Evolutionary conservation across 345 rosid species (phyloP).

Genomic region (Capsella bursapastoris): DNA sequence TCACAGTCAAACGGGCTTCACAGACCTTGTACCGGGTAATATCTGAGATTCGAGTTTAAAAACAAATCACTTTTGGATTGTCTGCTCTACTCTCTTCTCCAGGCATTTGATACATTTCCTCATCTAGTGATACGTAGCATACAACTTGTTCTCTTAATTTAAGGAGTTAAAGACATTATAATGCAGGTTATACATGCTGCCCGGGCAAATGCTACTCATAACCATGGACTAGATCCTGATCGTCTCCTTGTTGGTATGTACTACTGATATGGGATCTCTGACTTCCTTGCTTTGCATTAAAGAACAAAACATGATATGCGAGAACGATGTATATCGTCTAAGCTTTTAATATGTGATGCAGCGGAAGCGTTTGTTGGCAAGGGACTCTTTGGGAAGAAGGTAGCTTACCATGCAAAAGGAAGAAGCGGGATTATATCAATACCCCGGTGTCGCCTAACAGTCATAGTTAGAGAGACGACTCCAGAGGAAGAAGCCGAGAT

Average conservation of each 20-base stretch:
- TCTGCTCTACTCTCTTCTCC: background rate
- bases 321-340: background rate
- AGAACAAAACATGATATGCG: background rate
- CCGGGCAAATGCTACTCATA: constrained; percentile 88
- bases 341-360: constrained; percentile 44
- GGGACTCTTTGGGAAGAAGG: constrained; percentile 71
- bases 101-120: background rate
- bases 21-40: constrained; percentile 85
- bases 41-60: background rate
- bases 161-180: background rate
- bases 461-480: constrained; percentile 82
- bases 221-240: constrained; percentile 85
- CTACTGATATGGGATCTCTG: constrained; percentile 17
- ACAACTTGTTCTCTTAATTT: background rate
- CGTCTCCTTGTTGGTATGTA: constrained; percentile 83
- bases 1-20: constrained; percentile 81
- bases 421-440: constrained; percentile 59
- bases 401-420: constrained; percentile 71
- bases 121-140: background rate
- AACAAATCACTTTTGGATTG: background rate
- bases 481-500: constrained; percentile 87
- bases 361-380: constrained; percentile 97
- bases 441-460: constrained; percentile 78
- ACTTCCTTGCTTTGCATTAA: constrained; percentile 10
- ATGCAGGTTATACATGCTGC: constrained; percentile 90